Conservation (phyloP, 129 eudicot species). For the Erigeron canadensis region DNA sequence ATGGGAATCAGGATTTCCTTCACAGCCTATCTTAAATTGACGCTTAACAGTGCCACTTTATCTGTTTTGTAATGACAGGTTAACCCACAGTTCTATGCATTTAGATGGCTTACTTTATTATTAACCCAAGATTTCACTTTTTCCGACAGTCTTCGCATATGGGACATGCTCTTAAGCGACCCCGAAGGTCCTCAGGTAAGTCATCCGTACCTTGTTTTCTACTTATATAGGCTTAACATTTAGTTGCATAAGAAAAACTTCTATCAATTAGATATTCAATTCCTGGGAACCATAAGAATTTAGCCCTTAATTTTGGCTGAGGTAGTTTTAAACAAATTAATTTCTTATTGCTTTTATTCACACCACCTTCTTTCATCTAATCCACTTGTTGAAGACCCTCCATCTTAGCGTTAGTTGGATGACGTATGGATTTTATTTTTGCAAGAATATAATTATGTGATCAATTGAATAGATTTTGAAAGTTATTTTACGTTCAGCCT, state of each 20-base stretch:
- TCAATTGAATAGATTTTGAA: no score
- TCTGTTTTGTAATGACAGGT: conserved; percentile 40
- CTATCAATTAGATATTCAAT: neutral
- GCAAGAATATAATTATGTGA: no score
- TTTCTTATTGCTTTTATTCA: no score
- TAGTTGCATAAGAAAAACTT: neutral
- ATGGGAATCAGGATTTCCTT: neutral
- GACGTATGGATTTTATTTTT: no score
- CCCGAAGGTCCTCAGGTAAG: conserved; percentile 57
- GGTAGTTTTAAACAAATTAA: no score
- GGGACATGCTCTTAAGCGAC: conserved; percentile 58
- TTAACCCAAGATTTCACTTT: conserved; percentile 59
- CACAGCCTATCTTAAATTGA: neutral
- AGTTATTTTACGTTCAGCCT: no score
- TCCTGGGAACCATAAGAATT: no score
- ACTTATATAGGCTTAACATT: neutral
- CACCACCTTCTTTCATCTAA: no score
- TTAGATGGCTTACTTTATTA: conserved; percentile 63
- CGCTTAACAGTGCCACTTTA: conserved; percentile 6
- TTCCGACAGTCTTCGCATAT: conserved; percentile 41
- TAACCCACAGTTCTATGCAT: conserved; percentile 59
- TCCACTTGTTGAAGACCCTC: no score
- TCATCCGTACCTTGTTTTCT: conserved; percentile 2
- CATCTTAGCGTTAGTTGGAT: no score
- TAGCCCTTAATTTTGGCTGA: no score